Percentiles rank a stretch among this genome's conserved stretches.
Evolutionary conservation across 1,139 yeast genomes (phyloP).

Genomic region (Yamadazyma triangularis): DNA sequence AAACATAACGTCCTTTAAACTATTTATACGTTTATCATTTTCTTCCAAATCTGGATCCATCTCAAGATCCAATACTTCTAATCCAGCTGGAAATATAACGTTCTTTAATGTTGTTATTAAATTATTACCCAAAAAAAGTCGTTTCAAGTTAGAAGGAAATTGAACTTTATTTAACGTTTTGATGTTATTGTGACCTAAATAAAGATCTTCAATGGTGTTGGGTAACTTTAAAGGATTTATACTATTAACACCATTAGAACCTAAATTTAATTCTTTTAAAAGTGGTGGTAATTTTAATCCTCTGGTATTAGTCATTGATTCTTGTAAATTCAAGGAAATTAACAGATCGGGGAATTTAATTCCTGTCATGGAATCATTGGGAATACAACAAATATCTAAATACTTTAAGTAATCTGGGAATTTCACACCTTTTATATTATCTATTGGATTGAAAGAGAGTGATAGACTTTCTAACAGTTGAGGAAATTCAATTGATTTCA

Average conservation of each 20-base stretch:
- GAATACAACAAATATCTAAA: slow-evolving; percentile 40
- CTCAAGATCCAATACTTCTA: slow-evolving; percentile 39
- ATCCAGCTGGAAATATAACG: slow-evolving; percentile 35
- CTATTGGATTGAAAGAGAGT: slow-evolving; percentile 40
- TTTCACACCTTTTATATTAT: slow-evolving; percentile 37
- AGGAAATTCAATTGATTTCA: slow-evolving; percentile 39
- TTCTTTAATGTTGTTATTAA: slow-evolving; percentile 42
- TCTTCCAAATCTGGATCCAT: slow-evolving; percentile 42
- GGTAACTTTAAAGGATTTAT: slow-evolving; percentile 45
- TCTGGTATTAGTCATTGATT: slow-evolving; percentile 44
- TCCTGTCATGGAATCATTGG: slow-evolving; percentile 48
- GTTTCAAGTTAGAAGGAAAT: slow-evolving; percentile 33
- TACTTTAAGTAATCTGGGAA: slow-evolving; percentile 36
- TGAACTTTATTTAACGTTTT: slow-evolving; percentile 43
- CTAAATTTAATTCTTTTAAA: slow-evolving; percentile 28
- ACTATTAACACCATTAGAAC: slow-evolving; percentile 43
- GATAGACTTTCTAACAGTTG: slow-evolving; percentile 25
- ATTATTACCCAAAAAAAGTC: slow-evolving; percentile 41
- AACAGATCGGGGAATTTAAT: slow-evolving; percentile 43
- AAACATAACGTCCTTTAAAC: slow-evolving; percentile 39
- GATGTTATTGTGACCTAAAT: slow-evolving; percentile 38
- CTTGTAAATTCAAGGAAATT: slow-evolving; percentile 35
- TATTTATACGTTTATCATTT: slow-evolving; percentile 39
- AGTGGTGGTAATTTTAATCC: slow-evolving; percentile 39
- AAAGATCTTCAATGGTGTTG: slow-evolving; percentile 32